Base-by-base conservation (phyloP, 2,329 filamentous ascomycete genomes). In the Microdochium paspali region DNA sequence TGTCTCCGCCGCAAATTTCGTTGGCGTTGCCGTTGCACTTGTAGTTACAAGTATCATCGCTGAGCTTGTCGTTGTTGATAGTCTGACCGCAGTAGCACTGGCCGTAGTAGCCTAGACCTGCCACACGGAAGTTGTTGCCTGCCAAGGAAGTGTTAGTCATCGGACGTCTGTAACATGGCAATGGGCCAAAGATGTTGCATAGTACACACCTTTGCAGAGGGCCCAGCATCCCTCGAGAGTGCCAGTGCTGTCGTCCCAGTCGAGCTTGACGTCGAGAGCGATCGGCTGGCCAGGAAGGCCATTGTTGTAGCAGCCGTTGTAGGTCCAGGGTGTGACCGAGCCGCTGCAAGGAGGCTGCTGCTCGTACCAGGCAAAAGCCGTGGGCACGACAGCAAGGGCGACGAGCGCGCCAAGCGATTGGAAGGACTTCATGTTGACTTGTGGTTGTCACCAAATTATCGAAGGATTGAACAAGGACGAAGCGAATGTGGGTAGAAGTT, bases 1-100 rank as follows among this genome's bases (percentile, higher is more conserved):
- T 73, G 44, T 77, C 71, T 2, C 77, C 77, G 44, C 77, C 77
- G 42, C 77, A 81, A 15, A 71, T 66, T 54, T 79, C 65, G 49
- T 70, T 69, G 24, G 70, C 49, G 40, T 73, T 67, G 1, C 76
- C 77, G 0, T 62, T 54, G 50, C 77, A 81, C 31, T 67, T 57
- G 48, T 66, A 78, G 59, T 74, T 73, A 61, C 77, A 80, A 51
- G 76, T 66, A 4, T 45, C 54, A 3, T 74, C 69, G 18, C 61
- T 61, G 1, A 40, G 15, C 35, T 20, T 68, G 55, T 77, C 73
- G n/a, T 72, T 71, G 52, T 76, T 63, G 51, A 76, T 68, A 24
- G 71, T 72, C 51, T 74, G 64, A 26, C 73, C 69, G 52, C 74
- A 73, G 59, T 76, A 79, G 63, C 77, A 78, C 39, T 69, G 63